These are phyloP conservation scores for Westerdykella ornata DNA, from an alignment of 2,329 filamentous ascomycete species.

Conservation along the genomic window DNA sequence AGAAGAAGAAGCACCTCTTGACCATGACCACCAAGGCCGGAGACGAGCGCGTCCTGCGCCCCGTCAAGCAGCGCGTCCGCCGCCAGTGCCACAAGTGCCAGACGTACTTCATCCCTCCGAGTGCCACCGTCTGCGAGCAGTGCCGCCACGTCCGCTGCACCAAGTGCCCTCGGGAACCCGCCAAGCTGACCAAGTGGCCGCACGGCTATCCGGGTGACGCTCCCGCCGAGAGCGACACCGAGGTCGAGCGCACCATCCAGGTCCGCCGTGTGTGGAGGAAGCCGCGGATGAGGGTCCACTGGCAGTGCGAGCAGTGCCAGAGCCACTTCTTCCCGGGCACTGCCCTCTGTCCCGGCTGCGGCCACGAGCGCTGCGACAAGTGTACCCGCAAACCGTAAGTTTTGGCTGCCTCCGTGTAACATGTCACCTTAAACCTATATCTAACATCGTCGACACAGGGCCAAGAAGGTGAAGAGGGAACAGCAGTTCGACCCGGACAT, in stretches of 20 bases:
- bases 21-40: constrained; percentile 60
- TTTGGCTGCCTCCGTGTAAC: background rate
- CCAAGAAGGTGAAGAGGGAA: constrained; percentile 50
- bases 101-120: constrained; percentile 49
- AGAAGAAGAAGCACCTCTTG: constrained; percentile 44
- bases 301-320: constrained; percentile 57
- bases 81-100: constrained; percentile 71
- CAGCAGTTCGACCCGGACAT: constrained; percentile 57
- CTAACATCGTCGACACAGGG: constrained; percentile 32
- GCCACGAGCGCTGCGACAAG: constrained; percentile 53
- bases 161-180: constrained; percentile 72
- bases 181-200: constrained; percentile 63
- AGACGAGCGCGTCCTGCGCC: constrained; percentile 64
- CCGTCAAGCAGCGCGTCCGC: constrained; percentile 64
- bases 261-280: constrained; percentile 39
- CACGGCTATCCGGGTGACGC: constrained; percentile 63
- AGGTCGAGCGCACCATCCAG: constrained; percentile 12
- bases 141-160: constrained; percentile 72
- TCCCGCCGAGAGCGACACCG: constrained; percentile 27
- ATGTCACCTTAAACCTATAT: background rate
- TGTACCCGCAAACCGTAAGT: constrained; percentile 51
- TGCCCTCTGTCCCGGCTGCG: constrained; percentile 54
- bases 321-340: constrained; percentile 52
- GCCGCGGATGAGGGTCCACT: constrained; percentile 41
- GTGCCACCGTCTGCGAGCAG: constrained; percentile 55